Evolutionary conservation across 2,329 filamentous ascomycete species (phyloP).

Genomic region (Diaporthe aspalathi): DNA sequence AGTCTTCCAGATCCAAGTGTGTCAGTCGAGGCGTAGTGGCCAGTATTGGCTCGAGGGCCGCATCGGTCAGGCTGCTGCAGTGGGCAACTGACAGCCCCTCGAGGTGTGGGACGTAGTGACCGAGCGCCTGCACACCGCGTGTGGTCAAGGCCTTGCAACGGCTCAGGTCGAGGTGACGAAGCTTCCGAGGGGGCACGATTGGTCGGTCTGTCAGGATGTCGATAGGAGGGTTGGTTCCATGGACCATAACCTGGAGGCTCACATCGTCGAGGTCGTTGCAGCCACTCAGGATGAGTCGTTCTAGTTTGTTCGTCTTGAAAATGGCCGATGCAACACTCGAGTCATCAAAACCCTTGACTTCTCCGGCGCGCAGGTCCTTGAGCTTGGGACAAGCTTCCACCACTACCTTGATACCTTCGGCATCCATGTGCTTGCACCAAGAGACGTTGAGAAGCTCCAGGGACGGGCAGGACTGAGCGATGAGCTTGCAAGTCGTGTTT

Average conservation of each 20-base stretch:
- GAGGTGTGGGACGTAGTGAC: constrained; percentile 79
- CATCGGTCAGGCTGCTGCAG: constrained; percentile 79
- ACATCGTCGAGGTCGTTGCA: constrained; percentile 83
- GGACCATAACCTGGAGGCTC: constrained; percentile 77
- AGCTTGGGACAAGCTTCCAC: constrained; percentile 79
- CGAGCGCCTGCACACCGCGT: constrained; percentile 75
- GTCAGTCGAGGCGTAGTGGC: constrained; percentile 81
- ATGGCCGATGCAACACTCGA: constrained; percentile 77
- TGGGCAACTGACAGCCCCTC: constrained; percentile 87
- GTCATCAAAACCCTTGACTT: constrained; percentile 83
- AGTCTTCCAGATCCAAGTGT: constrained; percentile 90
- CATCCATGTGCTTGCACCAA: constrained; percentile 90
- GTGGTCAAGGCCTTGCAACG: constrained; percentile 81
- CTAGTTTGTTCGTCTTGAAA: constrained; percentile 83
- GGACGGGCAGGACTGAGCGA: constrained; percentile 82
- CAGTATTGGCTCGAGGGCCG: constrained; percentile 77
- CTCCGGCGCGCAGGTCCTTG: constrained; percentile 83
- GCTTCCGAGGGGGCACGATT: constrained; percentile 78
- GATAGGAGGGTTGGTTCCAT: constrained; percentile 80
- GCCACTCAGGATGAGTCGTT: constrained; percentile 83
- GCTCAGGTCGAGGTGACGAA: constrained; percentile 88
- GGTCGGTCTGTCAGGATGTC: constrained; percentile 83
- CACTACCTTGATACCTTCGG: constrained; percentile 78
- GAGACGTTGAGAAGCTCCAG: constrained; percentile 90
- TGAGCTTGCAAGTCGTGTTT: constrained; percentile 87